These are phyloP conservation scores for Tuber borchii DNA, from an alignment of 495 filamentous ascomycete genomes.

Conservation along the genomic window DNA sequence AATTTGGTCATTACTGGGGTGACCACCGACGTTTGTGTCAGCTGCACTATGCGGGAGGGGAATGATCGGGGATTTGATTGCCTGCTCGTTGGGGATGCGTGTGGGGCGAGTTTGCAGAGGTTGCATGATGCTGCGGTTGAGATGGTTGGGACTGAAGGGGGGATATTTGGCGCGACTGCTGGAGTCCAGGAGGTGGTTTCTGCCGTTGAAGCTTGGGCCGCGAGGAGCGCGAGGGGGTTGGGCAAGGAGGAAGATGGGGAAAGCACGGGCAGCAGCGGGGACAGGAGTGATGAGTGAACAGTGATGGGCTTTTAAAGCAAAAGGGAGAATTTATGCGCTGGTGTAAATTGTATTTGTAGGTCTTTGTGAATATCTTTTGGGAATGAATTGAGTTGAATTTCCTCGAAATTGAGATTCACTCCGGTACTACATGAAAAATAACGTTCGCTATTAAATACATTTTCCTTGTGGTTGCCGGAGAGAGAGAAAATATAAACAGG, in stretches of 20 bases:
- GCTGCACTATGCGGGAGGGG: slow-evolving; percentile 61
- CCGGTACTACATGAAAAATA: background rate
- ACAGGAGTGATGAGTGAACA: background rate
- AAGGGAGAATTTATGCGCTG: background rate
- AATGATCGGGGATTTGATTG: slow-evolving; percentile 62
- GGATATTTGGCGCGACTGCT: slow-evolving; percentile 54
- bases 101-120: slow-evolving; percentile 49
- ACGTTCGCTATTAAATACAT: background rate
- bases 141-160: slow-evolving; percentile 54
- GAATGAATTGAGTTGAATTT: background rate
- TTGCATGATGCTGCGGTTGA: slow-evolving; percentile 51
- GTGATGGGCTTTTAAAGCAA: background rate
- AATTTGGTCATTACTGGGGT: slow-evolving; percentile 61
- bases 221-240: background rate
- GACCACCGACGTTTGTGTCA: slow-evolving; percentile 64
- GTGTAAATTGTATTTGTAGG: background rate
- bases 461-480: background rate
- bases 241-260: background rate
- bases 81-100: slow-evolving; percentile 52
- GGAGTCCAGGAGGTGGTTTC: slow-evolving; percentile 49
- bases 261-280: background rate
- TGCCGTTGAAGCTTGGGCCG: slow-evolving; percentile 43
- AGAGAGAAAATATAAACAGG: background rate
- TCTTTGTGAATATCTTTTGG: background rate
- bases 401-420: background rate